Base-by-base conservation (phyloP, 805 yeast species). In the Kregervanrija delftensis region DNA sequence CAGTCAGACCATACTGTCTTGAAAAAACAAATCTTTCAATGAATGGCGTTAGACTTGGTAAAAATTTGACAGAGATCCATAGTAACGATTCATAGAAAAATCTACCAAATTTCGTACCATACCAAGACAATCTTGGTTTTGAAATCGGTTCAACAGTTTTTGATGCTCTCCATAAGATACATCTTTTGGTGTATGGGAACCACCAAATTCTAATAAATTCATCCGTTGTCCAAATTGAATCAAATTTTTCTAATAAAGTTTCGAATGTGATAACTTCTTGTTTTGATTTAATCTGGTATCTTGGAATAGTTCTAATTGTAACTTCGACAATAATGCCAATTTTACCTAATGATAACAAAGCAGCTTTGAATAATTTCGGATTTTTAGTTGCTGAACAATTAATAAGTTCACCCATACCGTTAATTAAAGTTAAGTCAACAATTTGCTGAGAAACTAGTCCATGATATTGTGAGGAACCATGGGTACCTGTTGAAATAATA, bases 171-270 rank as follows among this genome's bases (percentile, higher is more conserved):
- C 98, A 91, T 40, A 89, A 69, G 31, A 89, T 80, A 69, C 96
- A 86, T 58, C 83, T 83, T 42, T 79, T 77, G 13, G 93, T 73
- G 63, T 91, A 93, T 1, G 99, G 98, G 64, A 85, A 93, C 98
- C 98, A 93, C 97, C 98, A 91, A 41, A 89, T 78, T 51, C 98
- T 78, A 39, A 89, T 83, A 58, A 80, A 91, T 66, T 91, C 99
- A n/a, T 88, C 75, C 39, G 87, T 80, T 3, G 86, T 77, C 96
- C 97, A 91, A 38, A 91, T 64, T 11, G 72, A 70, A 52, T 84
- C 87, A 88, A 95, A 88, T 48, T 78, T 71, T 11, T 70, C 67
- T 53, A 91, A 64, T 17, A 91, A 66, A 6, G 87, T 77, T 17
- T 83, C 84, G 57, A 91, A 88, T 28, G 79, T 69, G 55, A 91